A percentile compares a stretch with the other conserved stretches of the same genome.
phyloP scores from a whole-genome alignment of 73 alveolate genomes.

The Paramecium bursaria region DNA sequence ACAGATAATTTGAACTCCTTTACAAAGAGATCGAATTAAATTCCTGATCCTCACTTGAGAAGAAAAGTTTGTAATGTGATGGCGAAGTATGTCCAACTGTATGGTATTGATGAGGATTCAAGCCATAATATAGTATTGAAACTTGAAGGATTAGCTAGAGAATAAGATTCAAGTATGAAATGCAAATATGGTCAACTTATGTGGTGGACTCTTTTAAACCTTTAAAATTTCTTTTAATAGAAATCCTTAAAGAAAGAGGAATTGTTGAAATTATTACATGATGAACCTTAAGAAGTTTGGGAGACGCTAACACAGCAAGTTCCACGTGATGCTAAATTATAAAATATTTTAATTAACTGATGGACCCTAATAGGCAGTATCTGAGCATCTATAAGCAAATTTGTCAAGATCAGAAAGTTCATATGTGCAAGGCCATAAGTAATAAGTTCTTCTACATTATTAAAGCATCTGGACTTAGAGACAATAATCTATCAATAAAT shows the following conservation, averaged over 20 bases:
- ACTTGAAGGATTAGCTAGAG: constrained; percentile 43
- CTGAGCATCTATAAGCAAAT: constrained; percentile 30
- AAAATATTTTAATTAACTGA: too few species aligned
- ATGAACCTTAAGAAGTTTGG: too few species aligned
- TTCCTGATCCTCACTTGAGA: constrained; percentile 34
- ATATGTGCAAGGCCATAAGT: constrained; percentile 42
- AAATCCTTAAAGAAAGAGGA: constrained; percentile 31
- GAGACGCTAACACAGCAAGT: too few species aligned
- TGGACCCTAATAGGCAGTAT: constrained; percentile 54
- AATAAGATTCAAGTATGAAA: constrained; percentile 41
- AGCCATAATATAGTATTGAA: constrained; percentile 6
- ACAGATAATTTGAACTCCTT: too few species aligned
- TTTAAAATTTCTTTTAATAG: not conserved
- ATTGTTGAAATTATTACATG: constrained; percentile 2
- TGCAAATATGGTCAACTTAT: constrained; percentile 26
- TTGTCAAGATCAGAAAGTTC: constrained; percentile 43
- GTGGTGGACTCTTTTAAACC: constrained; percentile 28
- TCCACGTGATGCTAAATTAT: too few species aligned
- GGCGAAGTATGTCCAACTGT: constrained; percentile 18
- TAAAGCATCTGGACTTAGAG: constrained; percentile 15
- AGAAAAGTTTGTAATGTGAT: constrained; percentile 49
- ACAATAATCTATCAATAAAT: not conserved
- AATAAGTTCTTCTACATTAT: not conserved
- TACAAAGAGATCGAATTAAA: constrained; percentile 3
- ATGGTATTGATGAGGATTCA: constrained; percentile 14